A percentile compares a stretch with the other conserved stretches of the same genome.
Evolutionary conservation across 352 stramenopile genomes (phyloP).

Genomic region (Blastocystis hominis): DNA sequence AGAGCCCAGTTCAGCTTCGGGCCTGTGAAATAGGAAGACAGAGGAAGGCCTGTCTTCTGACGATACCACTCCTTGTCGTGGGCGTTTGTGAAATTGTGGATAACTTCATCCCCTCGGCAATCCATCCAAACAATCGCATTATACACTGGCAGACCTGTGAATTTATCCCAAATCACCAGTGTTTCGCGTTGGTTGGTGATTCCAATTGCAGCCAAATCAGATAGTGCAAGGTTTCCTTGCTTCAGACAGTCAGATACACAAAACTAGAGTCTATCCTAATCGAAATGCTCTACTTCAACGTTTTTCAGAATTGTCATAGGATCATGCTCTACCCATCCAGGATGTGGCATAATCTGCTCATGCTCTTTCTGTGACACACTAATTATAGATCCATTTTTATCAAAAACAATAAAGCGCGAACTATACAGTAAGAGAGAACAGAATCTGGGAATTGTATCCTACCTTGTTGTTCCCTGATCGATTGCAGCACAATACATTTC

Average conservation of each 20-base stretch:
- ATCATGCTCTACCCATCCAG: slow-evolving; percentile 92
- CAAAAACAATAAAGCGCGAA: slow-evolving; percentile 88
- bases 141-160: slow-evolving; percentile 86
- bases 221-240: slow-evolving; percentile 67
- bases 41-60: slow-evolving; percentile 80
- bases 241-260: slow-evolving; percentile 72
- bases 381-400: slow-evolving; percentile 75
- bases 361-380: slow-evolving; percentile 85
- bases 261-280: slow-evolving; percentile 61
- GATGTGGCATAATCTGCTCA: slow-evolving; percentile 85
- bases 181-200: slow-evolving; percentile 99
- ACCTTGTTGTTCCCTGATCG: slow-evolving; percentile 63
- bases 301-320: slow-evolving; percentile 84
- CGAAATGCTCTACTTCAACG: slow-evolving; percentile 61
- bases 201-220: slow-evolving; percentile 77
- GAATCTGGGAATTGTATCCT: neutral
- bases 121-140: slow-evolving; percentile 98
- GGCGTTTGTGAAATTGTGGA: slow-evolving; percentile 63
- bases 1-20: slow-evolving; percentile 94
- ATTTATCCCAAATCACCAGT: slow-evolving; percentile 86
- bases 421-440: neutral
- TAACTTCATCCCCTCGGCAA: slow-evolving; percentile 81
- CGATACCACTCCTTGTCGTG: slow-evolving; percentile 60
- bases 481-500: slow-evolving; percentile 59
- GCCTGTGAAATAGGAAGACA: slow-evolving; percentile 91